Base-by-base conservation (phyloP, 495 filamentous ascomycete genomes). In the Trichoderma erinaceum region DNA sequence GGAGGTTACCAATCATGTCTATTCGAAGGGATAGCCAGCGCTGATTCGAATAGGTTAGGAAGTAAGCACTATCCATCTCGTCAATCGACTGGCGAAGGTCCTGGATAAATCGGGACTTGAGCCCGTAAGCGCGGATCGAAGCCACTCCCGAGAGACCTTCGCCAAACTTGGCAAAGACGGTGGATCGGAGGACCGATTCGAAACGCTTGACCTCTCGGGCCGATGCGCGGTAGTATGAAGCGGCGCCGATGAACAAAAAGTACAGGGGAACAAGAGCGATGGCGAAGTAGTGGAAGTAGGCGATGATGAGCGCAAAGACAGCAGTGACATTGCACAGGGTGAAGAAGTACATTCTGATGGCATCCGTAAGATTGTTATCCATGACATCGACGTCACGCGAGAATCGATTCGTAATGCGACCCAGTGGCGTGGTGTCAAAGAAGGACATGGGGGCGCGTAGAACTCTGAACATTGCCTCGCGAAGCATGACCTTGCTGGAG, bases 351-450 rank as follows among this genome's bases (percentile, higher is more conserved):
- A 97, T 96, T 68, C 95, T 86, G 82, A 99, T 92, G 10, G 92
- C 88, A 73, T 97, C 95, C 0, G 89, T 89, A 11, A 97, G 81
- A 56, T 86, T 92, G 75, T 97, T 97, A 76, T 99, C 95, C 92
- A 99, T 96, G 41, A 90, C 89, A 72, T 96, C 90, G 61, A 97
- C 89, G 76, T 99, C 95, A 72, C 93, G 92, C 4, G 93, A 94
- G 79, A 99, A 99, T 25, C 95, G 90, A 74, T 98, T 99, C 11
- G 92, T 95, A 74, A 99, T 97, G 29, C 95, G 88, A n/a, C 95
- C 95, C 0, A 97, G 74, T 1, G 95, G 95, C 0, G 95, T 99
- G 0, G 94, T 97, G 71, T 97, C 95, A 80, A 98, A 97, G 82
- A 98, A 98, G 4, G 89, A 89, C 93, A 98, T 96, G 0, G 95